Evolutionary conservation across 2,329 filamentous ascomycete genomes (phyloP), one percentile per base, ranked within the genome.

Genomic region (Paraconiothyrium brasiliense): DNA sequence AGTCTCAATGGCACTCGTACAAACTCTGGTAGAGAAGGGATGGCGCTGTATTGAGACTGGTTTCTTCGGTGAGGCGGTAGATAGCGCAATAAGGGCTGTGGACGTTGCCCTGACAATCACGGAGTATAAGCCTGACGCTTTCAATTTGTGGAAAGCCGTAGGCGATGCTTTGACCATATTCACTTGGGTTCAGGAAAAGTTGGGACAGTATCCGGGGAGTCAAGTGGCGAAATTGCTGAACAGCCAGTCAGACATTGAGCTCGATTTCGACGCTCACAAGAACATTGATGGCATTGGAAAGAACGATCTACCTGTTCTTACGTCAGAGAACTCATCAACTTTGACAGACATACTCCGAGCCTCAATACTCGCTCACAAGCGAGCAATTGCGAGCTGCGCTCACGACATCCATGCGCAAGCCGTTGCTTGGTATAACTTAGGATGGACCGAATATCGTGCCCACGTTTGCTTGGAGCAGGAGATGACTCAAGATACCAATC

Each of bases 391-490:
- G 68, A 86, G 89, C 43, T 90, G 90, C 16, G 82, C 88, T 0
- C 83, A 89, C 61, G 94, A 99, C 72, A 76, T 87, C 8, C 92
- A 97, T 76, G 94, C 94, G 3, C 94, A 96, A 78, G 92, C 95
- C 1, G 92, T 98, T n/a, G 92, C 94, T 0, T 95, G 94, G 85
- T 99, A 97, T 79, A 99, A 99, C 72, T 83, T 99, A 20, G 95
- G 95, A 46, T 98, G 94, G 92, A 92, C 92, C 1, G 95, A 99
- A 76, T 89, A 95, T 74, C 87, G 90, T 48, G 92, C 93, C 0
- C 92, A 96, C 73, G 81, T 84, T 11, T 92, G 88, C 71, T 82
- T 92, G 22, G 85, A 85, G 39, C 75, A 76, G 1, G 74, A 78
- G 55, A 59, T 54, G 2, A 52, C 66, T 1, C 54, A 69, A n/a